phyloP scores from a whole-genome alignment of 495 filamentous ascomycete genomes.

The Aspergillus sclerotioniger region DNA sequence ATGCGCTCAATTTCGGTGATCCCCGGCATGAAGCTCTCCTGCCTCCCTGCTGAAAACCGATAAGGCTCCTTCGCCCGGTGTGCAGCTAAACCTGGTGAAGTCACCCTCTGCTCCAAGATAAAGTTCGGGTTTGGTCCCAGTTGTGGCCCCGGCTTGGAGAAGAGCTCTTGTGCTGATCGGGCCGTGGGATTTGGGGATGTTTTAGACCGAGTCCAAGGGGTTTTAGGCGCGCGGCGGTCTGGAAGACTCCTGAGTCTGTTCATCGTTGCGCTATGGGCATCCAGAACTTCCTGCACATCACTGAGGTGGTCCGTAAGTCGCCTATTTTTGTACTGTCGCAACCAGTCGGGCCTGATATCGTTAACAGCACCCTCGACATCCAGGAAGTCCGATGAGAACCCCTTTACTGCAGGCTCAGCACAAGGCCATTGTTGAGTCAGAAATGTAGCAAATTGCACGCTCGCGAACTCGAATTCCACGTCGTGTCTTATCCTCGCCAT shows the following conservation, averaged over 20 bases:
- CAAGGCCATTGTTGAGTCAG: constrained; percentile 41
- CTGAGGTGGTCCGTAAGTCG: constrained; percentile 42
- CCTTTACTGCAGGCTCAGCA: constrained; percentile 22
- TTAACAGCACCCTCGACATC: constrained; percentile 35
- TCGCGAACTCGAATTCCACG: constrained; percentile 21
- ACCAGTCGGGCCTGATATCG: constrained; percentile 47
- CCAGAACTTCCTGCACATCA: constrained; percentile 21
- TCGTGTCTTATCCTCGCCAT: constrained; percentile 23
- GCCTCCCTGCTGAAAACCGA: neutral
- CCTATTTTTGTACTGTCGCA: constrained; percentile 42
- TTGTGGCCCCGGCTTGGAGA: too few relatives aligned
- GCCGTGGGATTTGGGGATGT: neutral
- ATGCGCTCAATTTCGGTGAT: constrained; percentile 35
- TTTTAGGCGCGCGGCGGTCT: neutral
- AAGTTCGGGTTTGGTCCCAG: too few relatives aligned
- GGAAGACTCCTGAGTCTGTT: neutral
- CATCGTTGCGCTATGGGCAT: constrained; percentile 2
- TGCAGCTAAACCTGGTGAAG: too few relatives aligned
- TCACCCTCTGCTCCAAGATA: too few relatives aligned
- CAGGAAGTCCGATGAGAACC: constrained; percentile 25
- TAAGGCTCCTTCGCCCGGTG: neutral
- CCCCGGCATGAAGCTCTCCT: neutral
- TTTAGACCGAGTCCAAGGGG: neutral
- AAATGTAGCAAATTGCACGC: constrained; percentile 27
- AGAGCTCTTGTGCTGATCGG: neutral